Conservation (phyloP, 768 basidiomycete genomes). For the Tulasnella calospora region DNA sequence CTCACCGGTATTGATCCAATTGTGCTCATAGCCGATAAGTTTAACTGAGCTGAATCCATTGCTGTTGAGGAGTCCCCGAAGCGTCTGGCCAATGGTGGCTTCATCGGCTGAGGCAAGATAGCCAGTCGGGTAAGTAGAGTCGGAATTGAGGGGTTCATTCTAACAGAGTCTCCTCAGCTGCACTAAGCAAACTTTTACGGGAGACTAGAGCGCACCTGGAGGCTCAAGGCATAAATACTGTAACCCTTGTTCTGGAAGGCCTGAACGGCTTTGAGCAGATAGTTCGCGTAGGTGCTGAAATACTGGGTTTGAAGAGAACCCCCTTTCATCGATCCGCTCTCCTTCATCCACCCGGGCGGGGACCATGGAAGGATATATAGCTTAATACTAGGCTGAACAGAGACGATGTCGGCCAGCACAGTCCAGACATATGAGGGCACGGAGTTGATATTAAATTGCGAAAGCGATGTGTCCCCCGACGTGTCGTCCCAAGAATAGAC, state of each 20-base stretch:
- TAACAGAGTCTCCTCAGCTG: constrained; percentile 34
- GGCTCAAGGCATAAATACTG: constrained; percentile 55
- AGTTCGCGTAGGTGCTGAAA: constrained; percentile 40
- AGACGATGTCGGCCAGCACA: constrained; percentile 59
- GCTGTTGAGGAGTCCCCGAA: constrained; percentile 57
- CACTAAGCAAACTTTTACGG: neutral
- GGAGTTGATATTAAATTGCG: constrained; percentile 51
- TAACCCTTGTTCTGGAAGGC: constrained; percentile 62
- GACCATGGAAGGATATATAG: constrained; percentile 72
- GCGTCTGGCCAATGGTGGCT: constrained; percentile 52
- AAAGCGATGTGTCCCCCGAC: constrained; percentile 55
- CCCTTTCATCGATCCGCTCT: constrained; percentile 37
- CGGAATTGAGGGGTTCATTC: constrained; percentile 52
- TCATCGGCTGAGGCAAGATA: constrained; percentile 51
- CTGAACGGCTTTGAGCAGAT: constrained; percentile 69
- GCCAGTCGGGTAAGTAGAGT: constrained; percentile 66
- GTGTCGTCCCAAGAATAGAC: constrained; percentile 65
- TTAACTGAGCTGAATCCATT: constrained; percentile 57
- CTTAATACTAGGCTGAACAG: constrained; percentile 50
- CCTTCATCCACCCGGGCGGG: constrained; percentile 78
- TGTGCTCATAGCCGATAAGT: constrained; percentile 51
- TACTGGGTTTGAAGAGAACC: constrained; percentile 4
- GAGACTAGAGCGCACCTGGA: constrained; percentile 40
- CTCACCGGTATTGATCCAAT: constrained; percentile 59
- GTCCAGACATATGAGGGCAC: constrained; percentile 61